Evolutionary conservation across 2,329 filamentous ascomycete genomes (phyloP).

Genomic region (Xylogone sp.): DNA sequence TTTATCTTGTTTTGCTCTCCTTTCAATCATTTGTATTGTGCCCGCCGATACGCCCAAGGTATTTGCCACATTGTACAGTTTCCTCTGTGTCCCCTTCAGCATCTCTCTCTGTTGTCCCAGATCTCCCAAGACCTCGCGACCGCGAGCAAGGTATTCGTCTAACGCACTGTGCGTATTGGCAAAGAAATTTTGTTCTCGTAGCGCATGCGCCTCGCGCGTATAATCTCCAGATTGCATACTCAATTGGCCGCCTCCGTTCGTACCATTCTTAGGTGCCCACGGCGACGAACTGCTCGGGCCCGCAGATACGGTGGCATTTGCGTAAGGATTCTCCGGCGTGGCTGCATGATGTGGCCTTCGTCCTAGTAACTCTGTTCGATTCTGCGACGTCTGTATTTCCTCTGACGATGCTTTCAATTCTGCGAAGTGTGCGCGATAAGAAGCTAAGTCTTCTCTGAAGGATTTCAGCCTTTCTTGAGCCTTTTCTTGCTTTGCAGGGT

Average conservation of each 20-base stretch:
- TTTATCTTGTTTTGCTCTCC: constrained; percentile 89
- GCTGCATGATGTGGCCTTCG: constrained; percentile 77
- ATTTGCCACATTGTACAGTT: constrained; percentile 88
- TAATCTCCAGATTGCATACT: constrained; percentile 57
- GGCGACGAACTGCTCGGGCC: constrained; percentile 13
- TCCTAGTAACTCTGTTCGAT: constrained; percentile 79
- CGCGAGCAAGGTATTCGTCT: constrained; percentile 90
- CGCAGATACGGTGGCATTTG: constrained; percentile 43
- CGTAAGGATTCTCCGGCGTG: constrained; percentile 90
- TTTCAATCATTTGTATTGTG: constrained; percentile 94
- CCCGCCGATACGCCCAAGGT: constrained; percentile 91
- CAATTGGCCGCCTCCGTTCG: constrained; percentile 20
- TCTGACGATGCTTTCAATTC: constrained; percentile 73
- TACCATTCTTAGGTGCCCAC: constrained; percentile 23
- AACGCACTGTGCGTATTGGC: constrained; percentile 75
- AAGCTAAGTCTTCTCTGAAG: constrained; percentile 77
- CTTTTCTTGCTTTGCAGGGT: constrained; percentile 87
- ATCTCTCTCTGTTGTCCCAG: constrained; percentile 88
- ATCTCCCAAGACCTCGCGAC: constrained; percentile 85
- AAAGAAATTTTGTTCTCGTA: constrained; percentile 89
- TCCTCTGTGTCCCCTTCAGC: constrained; percentile 89
- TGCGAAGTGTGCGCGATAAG: constrained; percentile 76
- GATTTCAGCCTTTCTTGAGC: constrained; percentile 80
- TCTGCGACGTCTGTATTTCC: constrained; percentile 61
- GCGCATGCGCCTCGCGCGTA: constrained; percentile 73